Evolutionary conservation across 2,329 filamentous ascomycete species (phyloP).

Genomic region (Beauveria sp.): DNA sequence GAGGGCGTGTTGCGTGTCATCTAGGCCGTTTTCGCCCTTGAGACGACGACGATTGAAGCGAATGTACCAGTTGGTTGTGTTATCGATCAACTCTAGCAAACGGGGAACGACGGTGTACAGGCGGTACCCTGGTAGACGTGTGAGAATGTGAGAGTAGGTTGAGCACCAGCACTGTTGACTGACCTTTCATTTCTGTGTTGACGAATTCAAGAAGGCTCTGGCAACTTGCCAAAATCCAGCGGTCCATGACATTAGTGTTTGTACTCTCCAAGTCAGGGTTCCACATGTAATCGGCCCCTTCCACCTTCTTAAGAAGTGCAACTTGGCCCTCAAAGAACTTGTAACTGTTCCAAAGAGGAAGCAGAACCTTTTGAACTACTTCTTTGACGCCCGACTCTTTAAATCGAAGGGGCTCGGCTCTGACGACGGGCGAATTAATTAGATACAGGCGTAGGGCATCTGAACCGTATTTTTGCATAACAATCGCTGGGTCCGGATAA

Average conservation of each 20-base stretch:
- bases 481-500: slow-evolving; percentile 76
- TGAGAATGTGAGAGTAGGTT: not conserved
- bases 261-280: slow-evolving; percentile 66
- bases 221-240: slow-evolving; percentile 88
- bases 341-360: slow-evolving; percentile 94
- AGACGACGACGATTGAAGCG: slow-evolving; percentile 85
- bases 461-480: slow-evolving; percentile 84
- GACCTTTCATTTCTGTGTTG: slow-evolving; percentile 81
- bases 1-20: slow-evolving; percentile 83
- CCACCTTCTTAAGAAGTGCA: slow-evolving; percentile 76
- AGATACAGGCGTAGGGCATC: slow-evolving; percentile 92
- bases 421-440: slow-evolving; percentile 92
- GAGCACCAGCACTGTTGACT: slow-evolving; percentile 23
- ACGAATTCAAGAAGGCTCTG: slow-evolving; percentile 89
- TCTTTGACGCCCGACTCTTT: slow-evolving; percentile 91
- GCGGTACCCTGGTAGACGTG: slow-evolving; percentile 47
- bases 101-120: slow-evolving; percentile 88
- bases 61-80: slow-evolving; percentile 99
- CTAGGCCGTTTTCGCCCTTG: slow-evolving; percentile 79
- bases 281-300: slow-evolving; percentile 68
- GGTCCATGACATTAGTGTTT: slow-evolving; percentile 90
- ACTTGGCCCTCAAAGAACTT: slow-evolving; percentile 94
- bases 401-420: slow-evolving; percentile 83
- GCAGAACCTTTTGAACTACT: slow-evolving; percentile 82
- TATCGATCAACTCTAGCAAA: slow-evolving; percentile 77